phyloP scores from a whole-genome alignment of 345 rosid genomes.

The Erucastrum elatum region DNA sequence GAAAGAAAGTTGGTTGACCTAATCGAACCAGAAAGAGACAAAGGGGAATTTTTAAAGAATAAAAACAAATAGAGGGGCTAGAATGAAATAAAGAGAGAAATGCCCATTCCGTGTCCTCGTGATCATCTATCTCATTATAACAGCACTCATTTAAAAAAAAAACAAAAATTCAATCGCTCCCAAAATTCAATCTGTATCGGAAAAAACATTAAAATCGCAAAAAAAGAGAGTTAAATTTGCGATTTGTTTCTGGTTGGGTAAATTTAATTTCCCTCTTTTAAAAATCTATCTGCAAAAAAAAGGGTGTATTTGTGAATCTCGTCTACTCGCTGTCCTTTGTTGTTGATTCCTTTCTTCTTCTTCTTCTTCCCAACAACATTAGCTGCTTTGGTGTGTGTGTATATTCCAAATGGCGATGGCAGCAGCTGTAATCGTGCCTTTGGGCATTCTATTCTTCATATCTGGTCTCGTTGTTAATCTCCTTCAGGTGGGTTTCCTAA shows the following conservation, averaged over 20 bases:
- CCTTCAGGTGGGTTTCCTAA: slow-evolving; percentile 74
- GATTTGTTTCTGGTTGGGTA: slow-evolving; percentile 14
- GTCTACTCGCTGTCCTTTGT: not conserved
- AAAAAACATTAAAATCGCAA: slow-evolving; percentile 8
- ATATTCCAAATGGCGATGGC: slow-evolving; percentile 67
- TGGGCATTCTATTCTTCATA: slow-evolving; percentile 74
- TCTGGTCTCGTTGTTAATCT: slow-evolving; percentile 92
- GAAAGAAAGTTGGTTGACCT: not conserved
- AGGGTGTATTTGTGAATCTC: slow-evolving; percentile 26
- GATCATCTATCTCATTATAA: slow-evolving; percentile 12
- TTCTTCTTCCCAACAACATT: not conserved
- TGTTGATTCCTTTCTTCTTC: no score
- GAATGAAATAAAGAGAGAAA: not conserved
- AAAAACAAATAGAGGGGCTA: not conserved
- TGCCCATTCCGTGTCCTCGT: slow-evolving; percentile 33
- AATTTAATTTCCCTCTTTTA: not conserved
- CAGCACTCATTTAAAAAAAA: not conserved
- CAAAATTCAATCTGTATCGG: slow-evolving; percentile 15
- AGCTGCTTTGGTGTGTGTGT: slow-evolving; percentile 19
- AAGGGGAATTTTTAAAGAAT: not conserved
- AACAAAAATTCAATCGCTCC: not conserved
- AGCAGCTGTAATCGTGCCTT: slow-evolving; percentile 74
- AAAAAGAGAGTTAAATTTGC: slow-evolving; percentile 6
- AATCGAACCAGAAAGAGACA: not conserved
- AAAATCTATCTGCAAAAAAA: not conserved